phyloP scores from a whole-genome alignment of 306 rosid genomes.

The Herpetospermum pedunculosum region DNA sequence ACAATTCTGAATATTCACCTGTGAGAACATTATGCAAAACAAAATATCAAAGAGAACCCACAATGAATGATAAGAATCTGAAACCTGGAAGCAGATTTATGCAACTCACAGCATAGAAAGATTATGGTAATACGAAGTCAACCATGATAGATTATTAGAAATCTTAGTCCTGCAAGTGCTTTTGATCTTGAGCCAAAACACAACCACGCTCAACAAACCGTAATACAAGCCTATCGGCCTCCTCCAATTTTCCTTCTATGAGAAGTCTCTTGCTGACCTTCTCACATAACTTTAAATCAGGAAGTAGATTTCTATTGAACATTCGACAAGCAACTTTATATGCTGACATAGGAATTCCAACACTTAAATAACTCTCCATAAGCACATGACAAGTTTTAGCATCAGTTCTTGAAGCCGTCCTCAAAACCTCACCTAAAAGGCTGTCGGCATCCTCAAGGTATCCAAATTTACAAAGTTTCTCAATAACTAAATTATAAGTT shows the following conservation, averaged over 20 bases:
- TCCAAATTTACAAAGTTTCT: conserved; percentile 72
- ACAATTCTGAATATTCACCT: neutral
- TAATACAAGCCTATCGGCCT: conserved; percentile 75
- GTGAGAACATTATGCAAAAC: neutral
- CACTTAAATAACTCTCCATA: conserved; percentile 54
- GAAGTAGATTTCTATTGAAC: conserved; percentile 74
- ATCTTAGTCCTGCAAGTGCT: neutral
- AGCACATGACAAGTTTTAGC: conserved; percentile 66
- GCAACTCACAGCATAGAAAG: neutral
- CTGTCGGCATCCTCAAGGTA: conserved; percentile 64
- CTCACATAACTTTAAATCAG: conserved; percentile 74
- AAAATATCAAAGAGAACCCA: neutral
- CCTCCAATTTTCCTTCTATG: conserved; percentile 44
- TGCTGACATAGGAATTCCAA: conserved; percentile 55
- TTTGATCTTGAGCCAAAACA: conserved; percentile 24
- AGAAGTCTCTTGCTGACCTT: conserved; percentile 48
- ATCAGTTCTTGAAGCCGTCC: conserved; percentile 80
- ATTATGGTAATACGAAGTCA: neutral
- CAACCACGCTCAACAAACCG: conserved; percentile 68
- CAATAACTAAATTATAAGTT: conserved; percentile 67
- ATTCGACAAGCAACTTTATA: conserved; percentile 73
- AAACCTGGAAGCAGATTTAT: neutral
- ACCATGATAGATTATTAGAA: neutral
- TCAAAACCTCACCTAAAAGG: conserved; percentile 60
- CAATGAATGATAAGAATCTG: neutral